A percentile compares a stretch with the other conserved stretches of the same genome.
Conservation (phyloP, 2,329 filamentous ascomycete species). For the Simplicillium aogashimaense region DNA sequence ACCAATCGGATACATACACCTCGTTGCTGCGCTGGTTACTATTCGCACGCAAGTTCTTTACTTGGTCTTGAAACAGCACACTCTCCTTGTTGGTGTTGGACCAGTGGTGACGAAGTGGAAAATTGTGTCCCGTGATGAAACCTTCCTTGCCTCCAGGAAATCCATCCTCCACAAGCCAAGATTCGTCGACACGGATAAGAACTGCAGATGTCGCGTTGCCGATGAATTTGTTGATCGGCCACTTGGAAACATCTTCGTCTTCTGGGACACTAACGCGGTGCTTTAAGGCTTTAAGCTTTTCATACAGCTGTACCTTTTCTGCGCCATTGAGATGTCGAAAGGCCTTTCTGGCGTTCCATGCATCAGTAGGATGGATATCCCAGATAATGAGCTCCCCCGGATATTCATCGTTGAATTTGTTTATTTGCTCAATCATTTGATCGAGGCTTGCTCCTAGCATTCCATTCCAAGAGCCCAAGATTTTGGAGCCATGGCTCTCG, state of each 20-base stretch:
- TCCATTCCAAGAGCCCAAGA: slow-evolving; percentile 13
- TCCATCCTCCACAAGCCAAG: slow-evolving; percentile 9
- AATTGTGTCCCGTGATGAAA: slow-evolving; percentile 14
- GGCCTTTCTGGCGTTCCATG: background rate
- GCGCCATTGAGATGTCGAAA: slow-evolving; percentile 1
- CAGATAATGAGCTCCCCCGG: slow-evolving; percentile 23
- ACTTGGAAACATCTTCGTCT: slow-evolving; percentile 13
- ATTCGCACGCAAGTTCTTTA: slow-evolving; percentile 6
- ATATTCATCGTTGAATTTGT: slow-evolving; percentile 15
- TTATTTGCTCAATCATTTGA: slow-evolving; percentile 17
- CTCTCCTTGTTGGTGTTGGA: slow-evolving; percentile 8
- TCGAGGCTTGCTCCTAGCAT: slow-evolving; percentile 13
- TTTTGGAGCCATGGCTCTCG: slow-evolving; percentile 12
- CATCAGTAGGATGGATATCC: slow-evolving; percentile 15
- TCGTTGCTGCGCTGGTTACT: slow-evolving; percentile 7
- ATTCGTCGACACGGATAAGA: slow-evolving; percentile 15
- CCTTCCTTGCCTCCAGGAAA: slow-evolving; percentile 17
- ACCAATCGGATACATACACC: slow-evolving; percentile 16
- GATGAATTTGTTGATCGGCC: slow-evolving; percentile 16
- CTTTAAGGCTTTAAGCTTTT: slow-evolving; percentile 12
- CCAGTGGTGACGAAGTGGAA: slow-evolving; percentile 16
- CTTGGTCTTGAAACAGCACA: slow-evolving; percentile 13
- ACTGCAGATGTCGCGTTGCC: slow-evolving; percentile 13
- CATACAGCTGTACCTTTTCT: slow-evolving; percentile 10
- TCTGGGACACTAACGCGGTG: slow-evolving; percentile 12